Base-by-base conservation (phyloP, 257 asterid species). In the Anisodus tanguticus region DNA sequence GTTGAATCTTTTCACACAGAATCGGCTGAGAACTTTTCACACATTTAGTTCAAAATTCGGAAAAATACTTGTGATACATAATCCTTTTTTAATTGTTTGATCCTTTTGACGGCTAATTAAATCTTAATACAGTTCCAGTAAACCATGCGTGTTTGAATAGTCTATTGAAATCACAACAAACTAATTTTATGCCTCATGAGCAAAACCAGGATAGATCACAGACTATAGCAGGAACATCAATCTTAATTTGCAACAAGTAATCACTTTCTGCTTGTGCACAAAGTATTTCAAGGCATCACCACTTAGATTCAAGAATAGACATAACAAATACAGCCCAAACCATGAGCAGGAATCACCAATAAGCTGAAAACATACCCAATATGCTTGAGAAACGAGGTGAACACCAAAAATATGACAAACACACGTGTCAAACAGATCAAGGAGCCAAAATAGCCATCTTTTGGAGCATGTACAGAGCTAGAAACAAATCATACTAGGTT, bases 181-280 rank as follows among this genome's bases (percentile, higher is more conserved):
- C 55, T 17, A 70, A 70, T 71, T 71, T 47, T 43, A 17, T 9
- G 17, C 39, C 58, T 71, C 31, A 31, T 19, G 9, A 0, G 39
- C 79, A 71, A n/a, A 71, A n/a, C 58, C 57, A 71, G 79, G 15
- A 45, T 71, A 71, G 58, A n/a, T 47, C 79, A 71, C 58, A 71
- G 6, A 19, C 43, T 19, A 19, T 74, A 74, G 80, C 60, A 74
- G 11, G 7, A 31, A 19, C 15, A 49, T 49, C 19, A 26, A 76
- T 47, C 81, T 76, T 22, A 31, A 3, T 22, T 76, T 26, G 45
- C 41, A 76, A 76, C 81, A 76, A 76, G 8, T 22, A 76, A 76
- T 22, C 15, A 77, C 22, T 53, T 53, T 53, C 47, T 77, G 0
- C 3, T 26, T 12, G 19, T 53, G 26, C n/a, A 45, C 22, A 17